Conservation (phyloP, 2,329 filamentous ascomycete genomes). For the Ceratocystis papillata region DNA sequence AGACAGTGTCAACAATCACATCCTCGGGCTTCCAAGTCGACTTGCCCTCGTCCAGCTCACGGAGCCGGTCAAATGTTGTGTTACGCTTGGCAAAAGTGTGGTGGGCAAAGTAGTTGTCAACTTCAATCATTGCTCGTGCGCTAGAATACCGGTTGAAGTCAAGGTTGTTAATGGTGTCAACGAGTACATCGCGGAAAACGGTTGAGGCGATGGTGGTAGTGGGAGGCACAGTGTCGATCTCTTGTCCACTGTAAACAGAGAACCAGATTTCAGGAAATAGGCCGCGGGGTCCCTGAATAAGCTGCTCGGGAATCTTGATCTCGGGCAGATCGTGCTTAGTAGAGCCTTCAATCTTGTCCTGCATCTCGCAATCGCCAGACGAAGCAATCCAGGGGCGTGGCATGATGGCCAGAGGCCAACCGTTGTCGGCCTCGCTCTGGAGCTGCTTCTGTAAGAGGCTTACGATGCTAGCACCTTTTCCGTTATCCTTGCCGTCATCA, state of each 20-base stretch:
- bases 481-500: constrained; percentile 50
- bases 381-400: constrained; percentile 59
- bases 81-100: constrained; percentile 88
- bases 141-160: constrained; percentile 84
- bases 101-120: constrained; percentile 87
- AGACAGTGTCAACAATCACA: constrained; percentile 92
- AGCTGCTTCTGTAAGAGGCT: constrained; percentile 78
- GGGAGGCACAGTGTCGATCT: constrained; percentile 77
- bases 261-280: constrained; percentile 90
- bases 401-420: constrained; percentile 63
- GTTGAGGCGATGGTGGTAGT: constrained; percentile 66
- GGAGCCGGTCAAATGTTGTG: constrained; percentile 81
- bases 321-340: constrained; percentile 68
- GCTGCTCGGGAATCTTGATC: constrained; percentile 62
- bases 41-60: constrained; percentile 51
- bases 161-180: constrained; percentile 88
- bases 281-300: constrained; percentile 61
- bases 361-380: constrained; percentile 48
- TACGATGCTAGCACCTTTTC: constrained; percentile 58
- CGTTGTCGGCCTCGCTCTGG: constrained; percentile 59
- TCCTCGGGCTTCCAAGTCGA: constrained; percentile 97
- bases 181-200: constrained; percentile 70
- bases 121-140: constrained; percentile 80
- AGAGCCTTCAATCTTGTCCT: constrained; percentile 47
- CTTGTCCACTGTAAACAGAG: constrained; percentile 81